Conservation (phyloP, 106 monocot species). For the Dactylorhiza incarnata region DNA sequence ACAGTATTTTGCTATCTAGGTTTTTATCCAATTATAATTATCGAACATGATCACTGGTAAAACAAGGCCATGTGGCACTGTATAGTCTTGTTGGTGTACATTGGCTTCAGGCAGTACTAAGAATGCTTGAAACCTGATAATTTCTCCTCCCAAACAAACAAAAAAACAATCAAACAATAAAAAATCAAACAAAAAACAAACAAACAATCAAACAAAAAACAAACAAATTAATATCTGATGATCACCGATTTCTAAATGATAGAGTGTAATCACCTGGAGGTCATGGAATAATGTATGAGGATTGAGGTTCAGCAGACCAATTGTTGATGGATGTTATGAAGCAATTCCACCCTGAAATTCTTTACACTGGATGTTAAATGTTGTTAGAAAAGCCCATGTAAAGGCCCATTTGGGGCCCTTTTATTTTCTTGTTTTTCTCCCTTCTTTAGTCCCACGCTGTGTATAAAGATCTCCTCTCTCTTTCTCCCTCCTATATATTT, state of each 20-base stretch:
- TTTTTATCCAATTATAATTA: background rate
- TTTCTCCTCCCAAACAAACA: background rate
- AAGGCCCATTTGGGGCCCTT: too few species aligned
- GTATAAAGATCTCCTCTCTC: too few species aligned
- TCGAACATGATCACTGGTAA: background rate
- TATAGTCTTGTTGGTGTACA: background rate
- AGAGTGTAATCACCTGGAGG: background rate
- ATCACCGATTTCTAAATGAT: background rate
- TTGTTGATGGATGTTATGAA: too few species aligned
- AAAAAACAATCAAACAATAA: too few species aligned
- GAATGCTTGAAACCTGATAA: background rate
- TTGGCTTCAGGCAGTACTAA: background rate
- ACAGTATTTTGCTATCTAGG: background rate
- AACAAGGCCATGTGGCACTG: background rate
- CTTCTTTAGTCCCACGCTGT: too few species aligned
- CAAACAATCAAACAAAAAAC: background rate
- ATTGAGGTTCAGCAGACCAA: too few species aligned
- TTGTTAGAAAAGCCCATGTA: too few species aligned
- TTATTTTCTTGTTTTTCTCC: too few species aligned
- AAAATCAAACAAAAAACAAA: background rate
- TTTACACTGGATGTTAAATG: too few species aligned
- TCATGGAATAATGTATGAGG: background rate
- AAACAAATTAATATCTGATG: background rate
- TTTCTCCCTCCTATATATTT: too few species aligned
- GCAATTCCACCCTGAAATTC: too few species aligned